Conservation (phyloP, 164 flowering plant genomes). For the Chimonanthus salicifolius region DNA sequence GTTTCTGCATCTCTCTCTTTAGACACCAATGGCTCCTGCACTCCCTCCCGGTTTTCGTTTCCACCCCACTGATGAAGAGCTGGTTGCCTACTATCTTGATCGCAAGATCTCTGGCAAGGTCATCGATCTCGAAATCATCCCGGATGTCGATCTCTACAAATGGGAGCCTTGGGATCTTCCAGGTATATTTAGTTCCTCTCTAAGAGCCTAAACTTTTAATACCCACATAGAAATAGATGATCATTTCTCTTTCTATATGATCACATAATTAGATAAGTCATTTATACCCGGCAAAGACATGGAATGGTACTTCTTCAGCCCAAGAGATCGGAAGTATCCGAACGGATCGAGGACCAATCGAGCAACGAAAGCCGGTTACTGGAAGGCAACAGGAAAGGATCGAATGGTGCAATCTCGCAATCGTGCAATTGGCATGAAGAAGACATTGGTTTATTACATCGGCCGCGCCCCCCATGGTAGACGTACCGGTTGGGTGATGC, state of each 20-base stretch:
- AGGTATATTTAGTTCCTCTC: conserved; percentile 5
- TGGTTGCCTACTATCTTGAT: conserved; percentile 14
- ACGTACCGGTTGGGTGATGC: conserved; percentile 97
- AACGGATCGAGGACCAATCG: conserved; percentile 95
- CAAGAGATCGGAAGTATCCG: conserved; percentile 86
- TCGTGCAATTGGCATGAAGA: conserved; percentile 84
- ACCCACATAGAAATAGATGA: too few relatives aligned
- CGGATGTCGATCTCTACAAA: conserved; percentile 22
- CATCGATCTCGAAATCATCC: conserved; percentile 17
- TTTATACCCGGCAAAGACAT: conserved; percentile 90
- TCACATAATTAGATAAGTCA: conserved; percentile 52
- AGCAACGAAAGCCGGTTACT: conserved; percentile 89
- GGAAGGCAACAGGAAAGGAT: conserved; percentile 97
- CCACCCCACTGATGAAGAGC: conserved; percentile 26
- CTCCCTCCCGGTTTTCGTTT: conserved; percentile 8
- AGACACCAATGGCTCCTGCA: too few relatives aligned
- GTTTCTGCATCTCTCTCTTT: too few relatives aligned
- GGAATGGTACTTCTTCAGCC: conserved; percentile 94
- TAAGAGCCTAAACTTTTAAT: too few relatives aligned
- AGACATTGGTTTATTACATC: conserved; percentile 83
- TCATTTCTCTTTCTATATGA: neutral
- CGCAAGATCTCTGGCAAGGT: conserved; percentile 14
- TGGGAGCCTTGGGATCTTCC: conserved; percentile 27
- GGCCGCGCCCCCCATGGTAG: conserved; percentile 93
- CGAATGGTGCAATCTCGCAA: conserved; percentile 65